Evolutionary conservation across 116 monocot genomes (phyloP).

Genomic region (Thalassia testudinum): DNA sequence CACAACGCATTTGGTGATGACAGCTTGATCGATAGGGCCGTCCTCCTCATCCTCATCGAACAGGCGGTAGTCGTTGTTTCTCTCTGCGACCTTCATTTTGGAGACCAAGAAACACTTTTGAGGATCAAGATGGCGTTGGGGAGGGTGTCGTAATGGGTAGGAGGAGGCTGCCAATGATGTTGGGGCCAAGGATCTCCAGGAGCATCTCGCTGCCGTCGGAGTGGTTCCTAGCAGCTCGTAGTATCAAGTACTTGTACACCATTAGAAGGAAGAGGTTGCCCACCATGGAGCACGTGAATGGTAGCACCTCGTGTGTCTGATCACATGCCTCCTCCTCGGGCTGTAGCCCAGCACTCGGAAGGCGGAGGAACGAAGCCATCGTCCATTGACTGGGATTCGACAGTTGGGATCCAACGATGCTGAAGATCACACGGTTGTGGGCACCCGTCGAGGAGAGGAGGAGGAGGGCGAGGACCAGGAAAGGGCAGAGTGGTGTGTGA

Average conservation of each 20-base stretch:
- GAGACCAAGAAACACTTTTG: too few species aligned
- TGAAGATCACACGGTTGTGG: neutral
- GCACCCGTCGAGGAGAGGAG: neutral
- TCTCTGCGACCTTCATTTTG: too few species aligned
- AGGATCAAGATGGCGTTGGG: constrained; percentile 88
- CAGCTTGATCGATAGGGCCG: too few species aligned
- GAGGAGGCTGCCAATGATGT: constrained; percentile 78
- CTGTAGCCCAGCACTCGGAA: neutral
- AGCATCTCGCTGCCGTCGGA: constrained; percentile 75
- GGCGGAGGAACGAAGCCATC: neutral
- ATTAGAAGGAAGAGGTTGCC: constrained; percentile 72
- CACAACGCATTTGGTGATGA: too few species aligned
- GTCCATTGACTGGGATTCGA: neutral
- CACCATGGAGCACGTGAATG: constrained; percentile 60
- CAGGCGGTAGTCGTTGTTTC: too few species aligned
- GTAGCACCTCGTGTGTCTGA: constrained; percentile 73
- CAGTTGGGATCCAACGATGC: neutral
- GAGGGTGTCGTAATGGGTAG: constrained; percentile 69
- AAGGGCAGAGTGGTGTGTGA: neutral
- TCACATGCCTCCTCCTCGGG: constrained; percentile 21
- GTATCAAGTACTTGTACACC: constrained; percentile 73
- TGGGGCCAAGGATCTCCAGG: constrained; percentile 78
- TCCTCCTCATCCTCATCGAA: too few species aligned
- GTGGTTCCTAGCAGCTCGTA: constrained; percentile 52
- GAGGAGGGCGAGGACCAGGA: neutral